phyloP scores from a whole-genome alignment of 306 rosid genomes.

The Pyrus pyrifolia region DNA sequence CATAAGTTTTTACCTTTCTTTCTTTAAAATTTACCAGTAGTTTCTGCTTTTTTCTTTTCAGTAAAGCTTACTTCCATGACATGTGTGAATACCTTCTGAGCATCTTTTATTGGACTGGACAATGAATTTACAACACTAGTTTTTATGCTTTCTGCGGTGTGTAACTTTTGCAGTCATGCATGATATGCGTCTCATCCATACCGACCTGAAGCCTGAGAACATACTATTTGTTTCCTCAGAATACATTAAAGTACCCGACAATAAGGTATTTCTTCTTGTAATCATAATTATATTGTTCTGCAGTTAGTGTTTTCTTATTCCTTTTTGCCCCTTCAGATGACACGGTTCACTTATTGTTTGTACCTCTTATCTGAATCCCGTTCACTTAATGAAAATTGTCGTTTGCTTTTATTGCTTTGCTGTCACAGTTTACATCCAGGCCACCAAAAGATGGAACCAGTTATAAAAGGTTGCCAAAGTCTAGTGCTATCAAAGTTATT shows the following conservation, averaged over 20 bases:
- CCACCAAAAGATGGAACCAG: constrained; percentile 42
- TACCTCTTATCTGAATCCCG: neutral
- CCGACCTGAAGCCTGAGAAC: constrained; percentile 87
- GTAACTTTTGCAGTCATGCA: constrained; percentile 64
- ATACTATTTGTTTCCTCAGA: constrained; percentile 60
- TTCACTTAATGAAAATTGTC: neutral
- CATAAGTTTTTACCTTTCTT: neutral
- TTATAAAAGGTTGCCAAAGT: constrained; percentile 70
- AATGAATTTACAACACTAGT: neutral
- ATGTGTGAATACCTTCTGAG: neutral
- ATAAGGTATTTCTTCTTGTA: constrained; percentile 23
- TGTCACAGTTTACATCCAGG: constrained; percentile 46
- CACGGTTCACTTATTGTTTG: neutral
- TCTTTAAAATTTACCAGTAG: neutral
- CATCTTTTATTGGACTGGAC: neutral
- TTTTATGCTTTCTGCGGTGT: neutral
- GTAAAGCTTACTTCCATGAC: neutral
- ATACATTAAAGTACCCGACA: constrained; percentile 60
- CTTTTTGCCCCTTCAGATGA: neutral
- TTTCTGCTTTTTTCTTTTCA: neutral
- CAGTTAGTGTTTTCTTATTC: neutral
- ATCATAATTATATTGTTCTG: neutral
- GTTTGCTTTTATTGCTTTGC: neutral
- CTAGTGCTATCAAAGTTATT: constrained; percentile 78
- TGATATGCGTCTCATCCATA: constrained; percentile 70